phyloP scores from a whole-genome alignment of 129 eudicot genomes.

The Flaveria robusta region DNA sequence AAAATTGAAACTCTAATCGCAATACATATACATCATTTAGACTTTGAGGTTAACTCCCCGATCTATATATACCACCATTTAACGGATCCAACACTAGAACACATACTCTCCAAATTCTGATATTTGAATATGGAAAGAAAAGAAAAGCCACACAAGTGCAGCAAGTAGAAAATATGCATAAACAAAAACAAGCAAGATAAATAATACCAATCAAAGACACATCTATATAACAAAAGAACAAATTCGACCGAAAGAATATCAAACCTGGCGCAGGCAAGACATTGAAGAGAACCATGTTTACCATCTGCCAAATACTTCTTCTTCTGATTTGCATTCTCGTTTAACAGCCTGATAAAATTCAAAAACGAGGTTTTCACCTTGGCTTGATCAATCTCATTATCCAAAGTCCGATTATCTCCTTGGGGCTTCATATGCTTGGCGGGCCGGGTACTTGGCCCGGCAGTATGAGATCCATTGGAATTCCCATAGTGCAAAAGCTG shows the following conservation, averaged over 20 bases:
- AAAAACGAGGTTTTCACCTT: constrained; percentile 60
- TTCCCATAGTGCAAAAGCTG: constrained; percentile 82
- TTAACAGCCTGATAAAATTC: constrained; percentile 51
- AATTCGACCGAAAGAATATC: not conserved
- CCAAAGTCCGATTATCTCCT: constrained; percentile 5
- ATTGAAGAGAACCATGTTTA: constrained; percentile 65
- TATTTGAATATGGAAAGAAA: not conserved
- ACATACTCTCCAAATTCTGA: not conserved
- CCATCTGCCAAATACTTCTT: constrained; percentile 71
- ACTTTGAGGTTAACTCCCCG: not conserved
- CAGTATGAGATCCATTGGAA: constrained; percentile 26
- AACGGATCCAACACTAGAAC: constrained; percentile 14
- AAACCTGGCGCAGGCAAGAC: constrained; percentile 77
- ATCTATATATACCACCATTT: not conserved
- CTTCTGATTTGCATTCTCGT: constrained; percentile 55
- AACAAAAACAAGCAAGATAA: constrained; percentile 2
- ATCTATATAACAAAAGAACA: too few relatives aligned
- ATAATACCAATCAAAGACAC: too few relatives aligned
- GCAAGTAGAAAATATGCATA: constrained; percentile 9
- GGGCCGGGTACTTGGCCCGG: constrained; percentile 47
- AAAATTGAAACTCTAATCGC: not conserved
- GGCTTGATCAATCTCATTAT: constrained; percentile 51
- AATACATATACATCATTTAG: not conserved
- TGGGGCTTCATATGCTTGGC: constrained; percentile 47
- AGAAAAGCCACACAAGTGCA: too few relatives aligned